Conservation (phyloP, 257 asterid species). For the Coffea canephora region DNA sequence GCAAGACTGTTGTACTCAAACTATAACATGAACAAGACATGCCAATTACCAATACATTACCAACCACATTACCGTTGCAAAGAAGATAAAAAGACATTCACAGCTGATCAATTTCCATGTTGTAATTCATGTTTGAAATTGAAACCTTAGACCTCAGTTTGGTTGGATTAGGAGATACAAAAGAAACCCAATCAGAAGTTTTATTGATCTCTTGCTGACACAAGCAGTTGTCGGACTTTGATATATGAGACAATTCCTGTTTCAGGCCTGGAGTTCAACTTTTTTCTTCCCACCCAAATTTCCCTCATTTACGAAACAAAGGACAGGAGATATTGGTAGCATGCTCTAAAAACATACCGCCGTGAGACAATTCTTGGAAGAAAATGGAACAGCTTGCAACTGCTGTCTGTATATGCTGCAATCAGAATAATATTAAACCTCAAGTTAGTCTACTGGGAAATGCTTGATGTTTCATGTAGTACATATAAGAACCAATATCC, state of each 20-base stretch:
- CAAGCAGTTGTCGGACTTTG: background rate
- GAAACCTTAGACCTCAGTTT: background rate
- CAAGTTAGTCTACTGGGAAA: background rate
- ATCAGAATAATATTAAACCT: background rate
- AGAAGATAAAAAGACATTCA: background rate
- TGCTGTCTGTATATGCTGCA: conserved; percentile 45
- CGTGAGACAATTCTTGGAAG: conserved; percentile 24
- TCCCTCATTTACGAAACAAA: background rate
- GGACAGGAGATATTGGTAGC: background rate
- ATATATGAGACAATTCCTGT: background rate
- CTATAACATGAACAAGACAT: too few species aligned
- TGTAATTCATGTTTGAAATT: too few species aligned
- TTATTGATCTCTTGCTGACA: too few species aligned
- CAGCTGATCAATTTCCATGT: background rate
- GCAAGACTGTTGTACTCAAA: background rate
- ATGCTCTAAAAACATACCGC: conserved; percentile 28
- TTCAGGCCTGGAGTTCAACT: background rate
- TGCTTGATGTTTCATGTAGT: background rate
- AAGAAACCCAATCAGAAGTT: too few species aligned
- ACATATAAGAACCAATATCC: too few species aligned
- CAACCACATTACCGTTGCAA: background rate
- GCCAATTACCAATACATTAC: background rate
- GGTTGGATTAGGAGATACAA: too few species aligned
- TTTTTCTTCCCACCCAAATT: too few species aligned
- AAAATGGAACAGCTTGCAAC: conserved; percentile 41